Conservation (phyloP, 192 early-diverging fungal genomes). For the Mortierella antarctica region DNA sequence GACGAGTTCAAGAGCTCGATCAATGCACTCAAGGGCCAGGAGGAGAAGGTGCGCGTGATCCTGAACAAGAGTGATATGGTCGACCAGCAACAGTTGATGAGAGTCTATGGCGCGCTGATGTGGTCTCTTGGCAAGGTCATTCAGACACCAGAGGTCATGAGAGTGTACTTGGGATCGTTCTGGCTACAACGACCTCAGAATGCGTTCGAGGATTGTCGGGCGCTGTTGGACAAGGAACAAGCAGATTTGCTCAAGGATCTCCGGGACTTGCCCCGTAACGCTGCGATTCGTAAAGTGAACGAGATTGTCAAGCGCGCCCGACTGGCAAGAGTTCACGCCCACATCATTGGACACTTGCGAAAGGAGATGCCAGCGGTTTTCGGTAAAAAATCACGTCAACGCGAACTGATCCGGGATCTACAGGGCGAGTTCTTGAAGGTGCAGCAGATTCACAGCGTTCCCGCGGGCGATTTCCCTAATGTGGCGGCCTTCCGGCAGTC, state of each 20-base stretch:
- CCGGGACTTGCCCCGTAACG: constrained; percentile 81
- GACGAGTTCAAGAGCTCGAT: constrained; percentile 91
- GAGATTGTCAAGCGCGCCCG: constrained; percentile 91
- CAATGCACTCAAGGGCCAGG: constrained; percentile 79
- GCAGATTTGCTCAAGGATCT: constrained; percentile 82
- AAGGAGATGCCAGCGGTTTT: constrained; percentile 87
- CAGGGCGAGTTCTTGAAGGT: constrained; percentile 82
- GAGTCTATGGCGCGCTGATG: constrained; percentile 94
- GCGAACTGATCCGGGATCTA: constrained; percentile 73
- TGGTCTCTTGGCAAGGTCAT: constrained; percentile 93
- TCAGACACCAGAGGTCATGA: constrained; percentile 89
- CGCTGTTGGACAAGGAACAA: constrained; percentile 79
- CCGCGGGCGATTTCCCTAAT: constrained; percentile 90
- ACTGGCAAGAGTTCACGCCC: constrained; percentile 83
- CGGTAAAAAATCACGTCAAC: constrained; percentile 83
- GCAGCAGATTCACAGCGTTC: constrained; percentile 76
- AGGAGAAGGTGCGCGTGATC: constrained; percentile 88
- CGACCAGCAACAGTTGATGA: constrained; percentile 86
- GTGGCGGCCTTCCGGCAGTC: constrained; percentile 75
- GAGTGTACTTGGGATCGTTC: constrained; percentile 87
- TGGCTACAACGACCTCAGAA: constrained; percentile 78
- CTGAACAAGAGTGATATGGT: constrained; percentile 93
- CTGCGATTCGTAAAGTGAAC: constrained; percentile 86
- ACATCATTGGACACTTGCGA: constrained; percentile 85
- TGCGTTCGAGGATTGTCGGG: constrained; percentile 75